These are phyloP conservation scores for Talaromyces sp. DNA, from an alignment of 2,329 filamentous ascomycete species.

Conservation along the genomic window DNA sequence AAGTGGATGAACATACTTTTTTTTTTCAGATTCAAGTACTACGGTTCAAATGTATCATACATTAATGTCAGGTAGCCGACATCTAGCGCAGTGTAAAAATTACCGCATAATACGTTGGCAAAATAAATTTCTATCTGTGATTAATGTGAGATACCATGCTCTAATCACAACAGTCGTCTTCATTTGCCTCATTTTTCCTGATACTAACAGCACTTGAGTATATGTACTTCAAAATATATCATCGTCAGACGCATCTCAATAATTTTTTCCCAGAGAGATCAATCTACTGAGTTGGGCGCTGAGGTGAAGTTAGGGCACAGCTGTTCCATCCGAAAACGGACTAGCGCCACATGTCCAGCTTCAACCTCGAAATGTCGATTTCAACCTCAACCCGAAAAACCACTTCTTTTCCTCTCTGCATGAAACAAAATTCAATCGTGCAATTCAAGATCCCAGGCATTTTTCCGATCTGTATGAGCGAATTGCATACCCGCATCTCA, in stretches of 20 bases:
- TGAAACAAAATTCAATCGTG: not conserved
- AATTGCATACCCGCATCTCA: not conserved
- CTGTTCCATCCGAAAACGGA: not conserved
- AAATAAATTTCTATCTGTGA: not conserved
- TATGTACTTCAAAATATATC: too few relatives aligned
- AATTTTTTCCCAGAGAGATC: too few relatives aligned
- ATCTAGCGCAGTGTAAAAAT: not conserved
- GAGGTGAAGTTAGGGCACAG: conserved; percentile 1
- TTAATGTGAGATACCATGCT: not conserved
- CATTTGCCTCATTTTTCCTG: not conserved
- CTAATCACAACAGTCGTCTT: not conserved
- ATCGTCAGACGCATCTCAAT: not conserved
- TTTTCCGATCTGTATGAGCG: not conserved
- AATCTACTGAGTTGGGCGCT: not conserved
- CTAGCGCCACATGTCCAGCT: not conserved
- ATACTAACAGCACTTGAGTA: not conserved
- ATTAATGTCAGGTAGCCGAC: too few relatives aligned
- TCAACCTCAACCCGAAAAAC: not conserved
- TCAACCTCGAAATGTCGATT: not conserved
- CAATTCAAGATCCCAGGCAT: not conserved
- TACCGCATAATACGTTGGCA: too few relatives aligned
- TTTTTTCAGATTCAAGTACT: not conserved
- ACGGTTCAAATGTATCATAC: not conserved
- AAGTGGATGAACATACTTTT: not conserved
- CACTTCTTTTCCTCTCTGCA: not conserved